A percentile compares a stretch with the other conserved stretches of the same genome.
Evolutionary conservation across 345 rosid genomes (phyloP).

Genomic region (Pelargonium nanum): DNA sequence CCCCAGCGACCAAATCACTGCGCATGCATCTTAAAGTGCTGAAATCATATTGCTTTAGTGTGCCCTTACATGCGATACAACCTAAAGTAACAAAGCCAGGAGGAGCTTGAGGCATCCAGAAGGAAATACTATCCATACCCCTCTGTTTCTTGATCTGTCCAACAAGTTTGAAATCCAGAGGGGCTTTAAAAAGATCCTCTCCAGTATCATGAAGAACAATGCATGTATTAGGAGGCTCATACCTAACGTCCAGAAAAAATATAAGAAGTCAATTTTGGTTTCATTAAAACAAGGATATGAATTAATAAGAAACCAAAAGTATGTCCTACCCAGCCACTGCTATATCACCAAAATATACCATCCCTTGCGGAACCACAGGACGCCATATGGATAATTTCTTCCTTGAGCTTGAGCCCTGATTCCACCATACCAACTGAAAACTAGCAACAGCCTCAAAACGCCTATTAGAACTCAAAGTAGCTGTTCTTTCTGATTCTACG

Average conservation of each 20-base stretch:
- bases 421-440: constrained; percentile 88
- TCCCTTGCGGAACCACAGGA: constrained; percentile 60
- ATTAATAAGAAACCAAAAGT: not conserved
- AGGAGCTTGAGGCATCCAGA: constrained; percentile 96
- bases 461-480: constrained; percentile 40
- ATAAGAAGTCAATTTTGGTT: constrained; percentile 7
- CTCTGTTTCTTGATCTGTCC: constrained; percentile 80
- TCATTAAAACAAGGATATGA: constrained; percentile 4
- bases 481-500: constrained; percentile 21
- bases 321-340: constrained; percentile 77
- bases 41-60: constrained; percentile 56
- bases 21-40: constrained; percentile 68
- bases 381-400: constrained; percentile 89
- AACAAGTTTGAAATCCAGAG: constrained; percentile 59
- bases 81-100: constrained; percentile 94
- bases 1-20: constrained; percentile 76
- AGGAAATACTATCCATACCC: constrained; percentile 70
- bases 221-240: constrained; percentile 76
- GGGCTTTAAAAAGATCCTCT: constrained; percentile 54
- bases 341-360: constrained; percentile 90
- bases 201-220: constrained; percentile 63
- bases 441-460: constrained; percentile 70
- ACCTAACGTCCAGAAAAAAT: constrained; percentile 35
- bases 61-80: constrained; percentile 66
- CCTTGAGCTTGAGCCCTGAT: constrained; percentile 55